Evolutionary conservation across 169 alveolate genomes (phyloP).

Genomic region (Plasmodium gallinaceum): DNA sequence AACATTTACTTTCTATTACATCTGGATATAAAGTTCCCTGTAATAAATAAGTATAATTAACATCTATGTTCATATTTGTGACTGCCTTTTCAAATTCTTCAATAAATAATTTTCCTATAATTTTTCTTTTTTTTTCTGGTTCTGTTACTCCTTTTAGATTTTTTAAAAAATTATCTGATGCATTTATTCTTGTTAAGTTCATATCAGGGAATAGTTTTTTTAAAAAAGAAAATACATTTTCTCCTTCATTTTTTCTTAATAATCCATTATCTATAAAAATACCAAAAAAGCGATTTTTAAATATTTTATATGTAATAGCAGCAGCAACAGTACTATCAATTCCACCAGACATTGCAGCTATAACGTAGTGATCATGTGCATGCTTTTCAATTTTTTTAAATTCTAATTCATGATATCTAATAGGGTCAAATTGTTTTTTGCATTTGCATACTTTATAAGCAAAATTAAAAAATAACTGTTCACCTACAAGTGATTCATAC

Average conservation of each 20-base stretch:
- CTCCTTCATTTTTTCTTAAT: constrained; percentile 85
- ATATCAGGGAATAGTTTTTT: constrained; percentile 83
- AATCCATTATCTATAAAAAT: constrained; percentile 85
- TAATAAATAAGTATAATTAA: constrained; percentile 79
- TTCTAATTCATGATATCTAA: constrained; percentile 75
- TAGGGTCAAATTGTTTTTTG: constrained; percentile 72
- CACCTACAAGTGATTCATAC: constrained; percentile 79
- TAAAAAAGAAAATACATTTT: constrained; percentile 79
- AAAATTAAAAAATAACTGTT: constrained; percentile 79
- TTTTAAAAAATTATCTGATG: constrained; percentile 79
- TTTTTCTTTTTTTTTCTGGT: constrained; percentile 84
- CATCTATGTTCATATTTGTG: constrained; percentile 81
- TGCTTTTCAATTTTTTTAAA: constrained; percentile 78
- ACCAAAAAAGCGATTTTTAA: constrained; percentile 84
- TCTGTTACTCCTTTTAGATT: constrained; percentile 82
- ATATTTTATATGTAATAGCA: constrained; percentile 82
- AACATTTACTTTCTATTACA: constrained; percentile 81
- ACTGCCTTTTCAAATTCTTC: constrained; percentile 86
- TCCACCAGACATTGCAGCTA: constrained; percentile 88
- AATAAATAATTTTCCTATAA: constrained; percentile 84
- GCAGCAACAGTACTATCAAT: constrained; percentile 88
- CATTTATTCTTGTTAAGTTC: constrained; percentile 81
- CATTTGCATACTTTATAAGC: constrained; percentile 82
- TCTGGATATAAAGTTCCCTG: constrained; percentile 88
- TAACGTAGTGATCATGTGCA: constrained; percentile 77